Conservation (phyloP, 2,329 filamentous ascomycete species). For the Alternaria metachromatica region DNA sequence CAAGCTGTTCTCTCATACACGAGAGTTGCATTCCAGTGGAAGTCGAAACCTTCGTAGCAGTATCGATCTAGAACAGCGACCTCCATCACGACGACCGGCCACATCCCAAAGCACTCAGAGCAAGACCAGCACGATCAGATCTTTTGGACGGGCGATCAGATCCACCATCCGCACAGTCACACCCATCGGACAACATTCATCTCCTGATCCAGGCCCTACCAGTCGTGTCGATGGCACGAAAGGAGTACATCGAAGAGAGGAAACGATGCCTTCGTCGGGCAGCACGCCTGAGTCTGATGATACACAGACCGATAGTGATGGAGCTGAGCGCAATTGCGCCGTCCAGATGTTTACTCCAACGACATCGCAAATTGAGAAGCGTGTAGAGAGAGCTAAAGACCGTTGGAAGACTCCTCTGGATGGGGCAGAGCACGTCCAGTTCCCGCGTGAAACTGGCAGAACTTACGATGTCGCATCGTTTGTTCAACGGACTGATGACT, state of each 20-base stretch:
- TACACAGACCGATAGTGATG: not conserved
- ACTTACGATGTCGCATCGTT: constrained; percentile 22
- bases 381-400: constrained; percentile 48
- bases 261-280: constrained; percentile 10
- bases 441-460: constrained; percentile 37
- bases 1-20: constrained; percentile 15
- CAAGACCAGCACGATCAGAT: constrained; percentile 37
- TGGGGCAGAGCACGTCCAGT: constrained; percentile 35
- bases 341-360: constrained; percentile 38
- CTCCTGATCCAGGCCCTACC: constrained; percentile 10
- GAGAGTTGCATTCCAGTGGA: constrained; percentile 21
- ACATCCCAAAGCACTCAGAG: constrained; percentile 23
- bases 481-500: not conserved
- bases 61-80: constrained; percentile 17
- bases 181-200: constrained; percentile 26
- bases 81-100: constrained; percentile 14
- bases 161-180: constrained; percentile 49
- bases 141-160: constrained; percentile 36
- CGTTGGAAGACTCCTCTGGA: constrained; percentile 53
- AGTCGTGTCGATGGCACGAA: constrained; percentile 8
- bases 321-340: not conserved
- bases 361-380: constrained; percentile 47
- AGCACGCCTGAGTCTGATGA: constrained; percentile 5
- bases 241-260: constrained; percentile 13
- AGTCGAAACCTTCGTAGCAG: constrained; percentile 13